Evolutionary conservation across 345 rosid genomes (phyloP).

Genomic region (Lagerstroemia speciosa): DNA sequence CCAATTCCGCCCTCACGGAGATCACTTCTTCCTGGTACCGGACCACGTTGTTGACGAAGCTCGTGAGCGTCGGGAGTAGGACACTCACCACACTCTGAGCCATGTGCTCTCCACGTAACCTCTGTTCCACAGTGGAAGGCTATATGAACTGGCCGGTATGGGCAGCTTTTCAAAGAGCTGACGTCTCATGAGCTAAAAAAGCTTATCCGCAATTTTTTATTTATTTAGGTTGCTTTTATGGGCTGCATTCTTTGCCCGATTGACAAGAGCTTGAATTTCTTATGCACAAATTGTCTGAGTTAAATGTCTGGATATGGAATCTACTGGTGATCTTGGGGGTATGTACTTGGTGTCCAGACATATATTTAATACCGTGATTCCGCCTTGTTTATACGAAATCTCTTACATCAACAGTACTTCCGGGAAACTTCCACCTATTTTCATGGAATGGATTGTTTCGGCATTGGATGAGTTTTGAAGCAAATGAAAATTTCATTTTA

Average conservation of each 20-base stretch:
- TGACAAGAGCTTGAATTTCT: not conserved
- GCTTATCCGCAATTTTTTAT: not conserved
- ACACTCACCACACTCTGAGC: constrained; percentile 20
- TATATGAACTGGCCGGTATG: not conserved
- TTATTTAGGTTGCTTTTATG: not conserved
- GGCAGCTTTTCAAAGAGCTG: constrained; percentile 1
- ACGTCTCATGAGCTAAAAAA: too few relatives aligned
- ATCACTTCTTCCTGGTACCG: constrained; percentile 17
- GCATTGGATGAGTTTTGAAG: too few relatives aligned
- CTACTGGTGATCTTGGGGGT: too few relatives aligned
- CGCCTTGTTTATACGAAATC: too few relatives aligned
- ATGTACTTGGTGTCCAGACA: too few relatives aligned
- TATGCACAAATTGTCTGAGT: too few relatives aligned
- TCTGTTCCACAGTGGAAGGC: not conserved
- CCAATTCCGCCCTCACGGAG: constrained; percentile 20
- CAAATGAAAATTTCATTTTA: too few relatives aligned
- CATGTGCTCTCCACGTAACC: constrained; percentile 9
- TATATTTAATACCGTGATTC: too few relatives aligned
- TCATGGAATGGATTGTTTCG: too few relatives aligned
- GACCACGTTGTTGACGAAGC: constrained; percentile 15
- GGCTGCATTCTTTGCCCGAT: not conserved
- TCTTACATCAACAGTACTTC: too few relatives aligned
- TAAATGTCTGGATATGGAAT: too few relatives aligned
- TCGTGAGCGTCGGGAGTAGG: constrained; percentile 19
- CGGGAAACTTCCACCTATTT: too few relatives aligned